phyloP scores from a whole-genome alignment of 805 yeast genomes.

The Clavispora fructus region DNA sequence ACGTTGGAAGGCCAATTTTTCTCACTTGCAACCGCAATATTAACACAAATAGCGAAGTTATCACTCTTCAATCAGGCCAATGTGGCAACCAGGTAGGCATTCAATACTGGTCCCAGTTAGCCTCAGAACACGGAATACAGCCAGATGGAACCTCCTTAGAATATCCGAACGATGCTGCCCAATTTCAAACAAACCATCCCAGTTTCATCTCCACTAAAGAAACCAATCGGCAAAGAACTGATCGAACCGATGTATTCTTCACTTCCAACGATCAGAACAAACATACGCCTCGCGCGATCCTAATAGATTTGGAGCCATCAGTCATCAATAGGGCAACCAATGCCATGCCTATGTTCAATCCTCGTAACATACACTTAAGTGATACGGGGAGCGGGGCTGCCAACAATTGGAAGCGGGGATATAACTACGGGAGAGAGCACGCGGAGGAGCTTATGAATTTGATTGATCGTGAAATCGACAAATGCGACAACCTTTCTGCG shows the following conservation, averaged over 20 bases:
- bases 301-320: conserved; percentile 87
- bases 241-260: conserved; percentile 81
- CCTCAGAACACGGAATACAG: conserved; percentile 80
- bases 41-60: conserved; percentile 47
- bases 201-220: conserved; percentile 1
- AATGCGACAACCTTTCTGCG: conserved; percentile 83
- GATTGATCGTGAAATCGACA: conserved; percentile 85
- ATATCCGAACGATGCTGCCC: conserved; percentile 22
- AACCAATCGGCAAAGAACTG: conserved; percentile 37
- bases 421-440: conserved; percentile 62
- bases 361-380: conserved; percentile 73
- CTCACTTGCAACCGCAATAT: conserved; percentile 7
- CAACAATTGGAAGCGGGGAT: conserved; percentile 93
- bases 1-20: conserved; percentile 7
- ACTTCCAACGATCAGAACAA: conserved; percentile 66
- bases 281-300: conserved; percentile 82
- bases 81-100: conserved; percentile 96
- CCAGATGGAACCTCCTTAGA: conserved; percentile 53
- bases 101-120: conserved; percentile 86
- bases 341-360: conserved; percentile 65
- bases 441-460: conserved; percentile 74
- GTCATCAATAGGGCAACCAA: conserved; percentile 63
- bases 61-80: conserved; percentile 78
- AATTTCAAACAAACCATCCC: conserved; percentile 11
- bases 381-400: conserved; percentile 92